Evolutionary conservation across 495 filamentous ascomycete species (phyloP).

Genomic region (Neurospora pannonica): DNA sequence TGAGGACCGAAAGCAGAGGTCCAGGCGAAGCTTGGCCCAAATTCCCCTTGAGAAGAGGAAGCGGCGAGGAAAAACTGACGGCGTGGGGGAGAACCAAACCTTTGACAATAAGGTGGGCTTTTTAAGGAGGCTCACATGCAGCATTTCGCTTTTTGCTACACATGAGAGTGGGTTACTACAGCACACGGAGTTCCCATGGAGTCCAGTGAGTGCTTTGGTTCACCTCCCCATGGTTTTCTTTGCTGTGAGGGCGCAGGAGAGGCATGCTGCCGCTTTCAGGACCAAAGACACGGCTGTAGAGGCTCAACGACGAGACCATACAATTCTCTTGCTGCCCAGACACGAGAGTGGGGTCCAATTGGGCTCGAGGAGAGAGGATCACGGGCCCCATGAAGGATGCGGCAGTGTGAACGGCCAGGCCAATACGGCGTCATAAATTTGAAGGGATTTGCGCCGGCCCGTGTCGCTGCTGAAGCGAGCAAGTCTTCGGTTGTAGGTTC

Average conservation of each 20-base stretch:
- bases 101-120: neutral
- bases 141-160: neutral
- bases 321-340: neutral
- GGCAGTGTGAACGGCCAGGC: neutral
- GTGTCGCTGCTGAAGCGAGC: neutral
- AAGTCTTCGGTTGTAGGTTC: neutral
- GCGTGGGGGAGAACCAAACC: neutral
- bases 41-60: neutral
- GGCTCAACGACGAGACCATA: neutral
- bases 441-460: neutral
- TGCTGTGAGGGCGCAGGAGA: neutral
- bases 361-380: neutral
- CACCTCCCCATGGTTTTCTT: neutral
- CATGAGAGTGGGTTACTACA: neutral
- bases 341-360: neutral
- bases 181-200: neutral
- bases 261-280: neutral
- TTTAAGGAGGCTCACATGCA: neutral
- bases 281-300: neutral
- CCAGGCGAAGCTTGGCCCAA: neutral
- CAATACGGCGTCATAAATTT: neutral
- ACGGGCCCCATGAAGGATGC: neutral
- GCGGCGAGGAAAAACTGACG: neutral
- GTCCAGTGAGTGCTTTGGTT: neutral
- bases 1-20: neutral